These are phyloP conservation scores for Trametes versicolor DNA, from an alignment of 1,284 basidiomycete species.

Conservation along the genomic window DNA sequence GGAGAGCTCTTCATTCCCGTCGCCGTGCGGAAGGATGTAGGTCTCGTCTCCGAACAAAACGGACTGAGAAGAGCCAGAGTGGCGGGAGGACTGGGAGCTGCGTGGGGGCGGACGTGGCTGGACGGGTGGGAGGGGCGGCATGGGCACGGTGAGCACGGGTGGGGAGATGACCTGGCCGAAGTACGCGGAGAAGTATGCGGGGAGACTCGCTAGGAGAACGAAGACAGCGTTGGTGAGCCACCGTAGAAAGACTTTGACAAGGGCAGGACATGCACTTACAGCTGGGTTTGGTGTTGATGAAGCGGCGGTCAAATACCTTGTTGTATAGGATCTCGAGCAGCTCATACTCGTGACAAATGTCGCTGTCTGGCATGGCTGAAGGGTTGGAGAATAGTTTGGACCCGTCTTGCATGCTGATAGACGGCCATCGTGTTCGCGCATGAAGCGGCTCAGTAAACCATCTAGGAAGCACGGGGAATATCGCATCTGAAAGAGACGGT, in stretches of 20 bases:
- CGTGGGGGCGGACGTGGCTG: constrained; percentile 49
- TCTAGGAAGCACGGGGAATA: constrained; percentile 45
- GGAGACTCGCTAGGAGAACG: constrained; percentile 62
- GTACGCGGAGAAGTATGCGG: constrained; percentile 73
- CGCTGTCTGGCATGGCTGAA: constrained; percentile 17
- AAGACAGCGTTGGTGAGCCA: background rate
- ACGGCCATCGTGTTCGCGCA: constrained; percentile 36
- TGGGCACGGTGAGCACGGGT: constrained; percentile 69
- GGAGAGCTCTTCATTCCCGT: constrained; percentile 22
- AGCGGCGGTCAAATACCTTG: constrained; percentile 45
- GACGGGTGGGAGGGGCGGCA: constrained; percentile 71
- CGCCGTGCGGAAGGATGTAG: constrained; percentile 15
- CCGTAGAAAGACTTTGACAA: background rate
- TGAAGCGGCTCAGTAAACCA: constrained; percentile 46
- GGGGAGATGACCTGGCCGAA: constrained; percentile 71
- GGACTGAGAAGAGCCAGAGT: constrained; percentile 23
- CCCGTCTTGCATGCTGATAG: constrained; percentile 36
- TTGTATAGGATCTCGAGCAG: constrained; percentile 45
- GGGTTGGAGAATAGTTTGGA: constrained; percentile 26
- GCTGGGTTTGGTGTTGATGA: constrained; percentile 46
- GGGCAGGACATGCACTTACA: constrained; percentile 32
- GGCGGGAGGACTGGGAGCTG: constrained; percentile 19
- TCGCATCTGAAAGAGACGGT: constrained; percentile 38
- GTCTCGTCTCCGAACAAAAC: constrained; percentile 9
- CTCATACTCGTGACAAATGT: constrained; percentile 43